Conservation (phyloP, 73 alveolate genomes). For the Symbiodinium pilosum region DNA sequence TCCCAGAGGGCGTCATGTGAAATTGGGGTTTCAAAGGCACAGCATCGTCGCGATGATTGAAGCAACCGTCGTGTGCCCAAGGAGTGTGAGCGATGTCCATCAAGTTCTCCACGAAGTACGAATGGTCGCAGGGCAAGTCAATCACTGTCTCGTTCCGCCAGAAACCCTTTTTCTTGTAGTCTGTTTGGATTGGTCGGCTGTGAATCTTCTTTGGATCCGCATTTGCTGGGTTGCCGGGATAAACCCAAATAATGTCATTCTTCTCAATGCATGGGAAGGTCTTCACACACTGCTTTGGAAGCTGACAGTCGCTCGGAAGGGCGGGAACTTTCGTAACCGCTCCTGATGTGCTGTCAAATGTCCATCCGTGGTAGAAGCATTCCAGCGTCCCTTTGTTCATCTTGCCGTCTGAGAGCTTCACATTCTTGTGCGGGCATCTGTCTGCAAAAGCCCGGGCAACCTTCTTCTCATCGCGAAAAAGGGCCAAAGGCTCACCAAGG, state of each 20-base stretch:
- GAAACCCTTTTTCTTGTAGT: too few relatives aligned
- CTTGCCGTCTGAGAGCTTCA: background rate
- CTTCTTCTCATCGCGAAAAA: background rate
- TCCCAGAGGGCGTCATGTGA: background rate
- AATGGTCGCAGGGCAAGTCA: too few relatives aligned
- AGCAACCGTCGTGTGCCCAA: background rate
- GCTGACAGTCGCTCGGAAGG: background rate
- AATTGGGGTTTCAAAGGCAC: background rate
- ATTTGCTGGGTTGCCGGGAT: background rate
- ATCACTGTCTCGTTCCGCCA: too few relatives aligned
- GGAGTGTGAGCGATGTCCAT: conserved; percentile 21
- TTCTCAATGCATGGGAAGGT: background rate
- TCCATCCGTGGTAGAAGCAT: conserved; percentile 32
- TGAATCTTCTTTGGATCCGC: too few relatives aligned
- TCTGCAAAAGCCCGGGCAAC: background rate
- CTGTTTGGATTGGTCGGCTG: too few relatives aligned
- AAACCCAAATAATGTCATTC: background rate
- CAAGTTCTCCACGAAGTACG: background rate
- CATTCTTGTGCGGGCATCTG: conserved; percentile 28
- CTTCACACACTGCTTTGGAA: background rate
- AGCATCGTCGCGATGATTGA: background rate
- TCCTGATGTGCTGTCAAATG: background rate
- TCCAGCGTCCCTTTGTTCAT: background rate
- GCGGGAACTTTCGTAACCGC: background rate
- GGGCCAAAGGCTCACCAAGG: background rate